phyloP scores from a whole-genome alignment of 805 yeast genomes.

The Candida sphagnicola region DNA sequence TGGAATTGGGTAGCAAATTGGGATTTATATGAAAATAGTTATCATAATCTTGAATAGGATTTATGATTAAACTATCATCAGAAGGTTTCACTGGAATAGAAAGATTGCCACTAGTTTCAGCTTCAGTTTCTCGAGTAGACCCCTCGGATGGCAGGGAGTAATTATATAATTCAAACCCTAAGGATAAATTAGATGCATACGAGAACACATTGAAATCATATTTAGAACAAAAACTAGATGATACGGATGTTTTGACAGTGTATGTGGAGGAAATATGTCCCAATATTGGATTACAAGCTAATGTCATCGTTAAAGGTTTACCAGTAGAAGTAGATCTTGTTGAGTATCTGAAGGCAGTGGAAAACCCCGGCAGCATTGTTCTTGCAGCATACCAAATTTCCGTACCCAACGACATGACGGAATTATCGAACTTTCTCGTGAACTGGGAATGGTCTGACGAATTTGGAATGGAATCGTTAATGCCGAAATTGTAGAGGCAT shows the following conservation, averaged over 20 bases:
- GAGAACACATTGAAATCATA: slow-evolving; percentile 91
- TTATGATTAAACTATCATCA: slow-evolving; percentile 9
- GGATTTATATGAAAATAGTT: slow-evolving; percentile 27
- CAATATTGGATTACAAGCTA: slow-evolving; percentile 82
- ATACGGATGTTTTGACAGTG: slow-evolving; percentile 72
- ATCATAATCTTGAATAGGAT: slow-evolving; percentile 21
- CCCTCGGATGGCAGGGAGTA: slow-evolving; percentile 18
- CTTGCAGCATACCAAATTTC: slow-evolving; percentile 86
- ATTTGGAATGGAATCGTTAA: slow-evolving; percentile 11
- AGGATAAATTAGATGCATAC: slow-evolving; percentile 76
- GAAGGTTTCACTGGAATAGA: not conserved
- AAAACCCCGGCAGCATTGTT: slow-evolving; percentile 84
- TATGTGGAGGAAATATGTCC: slow-evolving; percentile 89
- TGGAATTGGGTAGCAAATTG: slow-evolving; percentile 14
- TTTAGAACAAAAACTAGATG: slow-evolving; percentile 74
- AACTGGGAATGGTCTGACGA: slow-evolving; percentile 25
- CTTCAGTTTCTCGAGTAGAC: slow-evolving; percentile 1
- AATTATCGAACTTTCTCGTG: slow-evolving; percentile 48
- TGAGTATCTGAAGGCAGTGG: slow-evolving; percentile 79
- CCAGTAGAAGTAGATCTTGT: slow-evolving; percentile 85
- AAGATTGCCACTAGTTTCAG: slow-evolving; percentile 4
- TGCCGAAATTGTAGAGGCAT: slow-evolving; percentile 63
- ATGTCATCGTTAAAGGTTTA: slow-evolving; percentile 82
- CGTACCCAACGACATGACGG: slow-evolving; percentile 71
- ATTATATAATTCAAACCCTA: slow-evolving; percentile 85